A percentile compares a stretch with the other conserved stretches of the same genome.
Evolutionary conservation across 495 filamentous ascomycete genomes (phyloP).

Genomic region (Talaromyces thailandensis): DNA sequence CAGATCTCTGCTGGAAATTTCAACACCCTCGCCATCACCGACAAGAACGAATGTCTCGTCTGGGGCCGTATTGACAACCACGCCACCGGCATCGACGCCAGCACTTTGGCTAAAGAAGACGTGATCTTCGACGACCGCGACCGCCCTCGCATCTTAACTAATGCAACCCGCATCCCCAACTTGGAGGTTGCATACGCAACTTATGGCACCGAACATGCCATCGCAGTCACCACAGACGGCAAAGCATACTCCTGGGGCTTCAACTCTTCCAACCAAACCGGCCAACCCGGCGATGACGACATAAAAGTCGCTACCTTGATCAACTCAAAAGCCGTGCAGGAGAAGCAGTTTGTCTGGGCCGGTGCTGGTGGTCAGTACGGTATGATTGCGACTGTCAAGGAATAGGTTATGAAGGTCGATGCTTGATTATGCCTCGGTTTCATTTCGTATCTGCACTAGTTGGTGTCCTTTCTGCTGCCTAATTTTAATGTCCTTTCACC

Average conservation of each 20-base stretch:
- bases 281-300: constrained; percentile 48
- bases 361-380: constrained; percentile 57
- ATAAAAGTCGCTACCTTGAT: constrained; percentile 48
- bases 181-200: constrained; percentile 26
- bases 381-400: constrained; percentile 33
- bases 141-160: constrained; percentile 46
- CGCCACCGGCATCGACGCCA: constrained; percentile 49
- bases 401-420: not conserved
- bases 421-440: not conserved
- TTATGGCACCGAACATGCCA: constrained; percentile 47
- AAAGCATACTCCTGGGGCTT: constrained; percentile 57
- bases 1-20: constrained; percentile 58
- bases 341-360: constrained; percentile 46
- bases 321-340: constrained; percentile 49
- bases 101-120: constrained; percentile 42
- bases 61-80: constrained; percentile 63
- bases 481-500: not conserved
- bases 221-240: constrained; percentile 48
- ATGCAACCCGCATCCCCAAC: constrained; percentile 33
- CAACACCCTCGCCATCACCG: constrained; percentile 55
- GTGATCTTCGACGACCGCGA: constrained; percentile 46
- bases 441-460: not conserved
- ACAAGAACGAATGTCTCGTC: constrained; percentile 51
- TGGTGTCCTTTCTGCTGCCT: not conserved
- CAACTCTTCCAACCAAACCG: constrained; percentile 54